Percentiles rank a stretch among this genome's conserved stretches.
These are phyloP conservation scores for Puccinellia tenuiflora DNA, from an alignment of 176 grass and related monocot species.

Conservation along the genomic window DNA sequence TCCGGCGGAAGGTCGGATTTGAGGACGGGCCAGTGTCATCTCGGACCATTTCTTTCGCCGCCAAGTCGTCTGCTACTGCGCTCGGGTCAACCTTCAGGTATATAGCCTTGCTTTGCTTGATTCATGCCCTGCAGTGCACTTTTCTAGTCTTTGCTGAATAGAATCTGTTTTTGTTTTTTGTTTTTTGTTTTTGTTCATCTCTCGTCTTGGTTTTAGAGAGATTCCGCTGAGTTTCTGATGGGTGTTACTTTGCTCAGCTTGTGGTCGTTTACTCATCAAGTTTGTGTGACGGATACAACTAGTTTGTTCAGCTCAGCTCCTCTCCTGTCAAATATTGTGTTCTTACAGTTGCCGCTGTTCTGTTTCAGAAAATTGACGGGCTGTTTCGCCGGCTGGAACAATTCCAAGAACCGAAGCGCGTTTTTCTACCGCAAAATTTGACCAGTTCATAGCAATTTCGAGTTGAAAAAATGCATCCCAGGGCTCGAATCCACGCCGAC, in stretches of 20 bases:
- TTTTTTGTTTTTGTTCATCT: background rate
- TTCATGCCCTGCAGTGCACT: background rate
- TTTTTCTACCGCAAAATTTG: background rate
- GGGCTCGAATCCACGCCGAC: slow-evolving; percentile 51
- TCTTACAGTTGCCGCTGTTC: background rate
- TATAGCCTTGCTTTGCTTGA: background rate
- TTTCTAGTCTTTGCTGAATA: background rate
- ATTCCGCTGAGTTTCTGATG: background rate
- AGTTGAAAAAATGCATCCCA: slow-evolving; percentile 50
- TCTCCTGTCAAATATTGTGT: background rate
- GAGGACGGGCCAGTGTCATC: background rate
- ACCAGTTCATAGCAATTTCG: background rate
- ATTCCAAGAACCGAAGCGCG: background rate
- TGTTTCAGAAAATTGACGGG: background rate
- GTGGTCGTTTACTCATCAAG: background rate
- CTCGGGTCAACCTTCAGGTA: background rate
- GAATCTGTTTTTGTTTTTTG: background rate
- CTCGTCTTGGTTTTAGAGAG: background rate
- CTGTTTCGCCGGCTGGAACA: too few relatives aligned
- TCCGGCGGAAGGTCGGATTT: slow-evolving; percentile 6
- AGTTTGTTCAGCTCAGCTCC: background rate
- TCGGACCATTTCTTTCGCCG: background rate
- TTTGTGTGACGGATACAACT: background rate
- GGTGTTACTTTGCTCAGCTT: background rate
- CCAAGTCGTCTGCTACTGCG: background rate